Conservation (phyloP, 2,329 filamentous ascomycete genomes). For the Paecilomyces dactylethromorphus region DNA sequence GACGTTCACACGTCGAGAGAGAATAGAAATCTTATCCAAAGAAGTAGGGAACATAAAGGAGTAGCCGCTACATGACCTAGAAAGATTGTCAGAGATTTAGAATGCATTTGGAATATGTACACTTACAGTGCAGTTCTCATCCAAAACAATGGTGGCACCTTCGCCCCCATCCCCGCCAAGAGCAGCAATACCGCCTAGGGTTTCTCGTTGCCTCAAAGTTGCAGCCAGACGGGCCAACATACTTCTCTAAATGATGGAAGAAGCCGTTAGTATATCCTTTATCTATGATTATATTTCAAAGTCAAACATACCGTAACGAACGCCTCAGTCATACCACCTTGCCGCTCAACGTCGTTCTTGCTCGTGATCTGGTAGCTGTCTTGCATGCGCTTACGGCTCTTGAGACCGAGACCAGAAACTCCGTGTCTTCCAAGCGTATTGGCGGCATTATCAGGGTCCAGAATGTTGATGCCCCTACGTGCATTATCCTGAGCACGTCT, state of each 20-base stretch:
- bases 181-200: conserved; percentile 16
- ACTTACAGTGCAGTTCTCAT: conserved; percentile 41
- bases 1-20: neutral
- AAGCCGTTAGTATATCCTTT: conserved; percentile 9
- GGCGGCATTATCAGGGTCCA: conserved; percentile 37
- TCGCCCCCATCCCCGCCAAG: conserved; percentile 21
- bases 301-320: conserved; percentile 46
- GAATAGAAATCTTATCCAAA: neutral
- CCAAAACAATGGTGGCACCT: conserved; percentile 29
- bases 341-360: conserved; percentile 55
- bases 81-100: neutral
- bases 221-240: conserved; percentile 42
- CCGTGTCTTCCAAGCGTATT: conserved; percentile 25
- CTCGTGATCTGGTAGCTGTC: conserved; percentile 56
- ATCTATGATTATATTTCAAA: conserved; percentile 2
- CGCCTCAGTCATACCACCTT: conserved; percentile 52
- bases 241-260: conserved; percentile 30
- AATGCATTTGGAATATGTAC: neutral
- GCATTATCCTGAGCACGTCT: conserved; percentile 51
- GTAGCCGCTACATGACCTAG: conserved; percentile 24
- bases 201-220: conserved; percentile 33
- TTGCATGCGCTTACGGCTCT: conserved; percentile 53
- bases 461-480: conserved; percentile 52
- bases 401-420: conserved; percentile 38
- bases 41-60: neutral